These are phyloP conservation scores for Endocalyx cinctus DNA, from an alignment of 2,329 filamentous ascomycete species.

Conservation along the genomic window DNA sequence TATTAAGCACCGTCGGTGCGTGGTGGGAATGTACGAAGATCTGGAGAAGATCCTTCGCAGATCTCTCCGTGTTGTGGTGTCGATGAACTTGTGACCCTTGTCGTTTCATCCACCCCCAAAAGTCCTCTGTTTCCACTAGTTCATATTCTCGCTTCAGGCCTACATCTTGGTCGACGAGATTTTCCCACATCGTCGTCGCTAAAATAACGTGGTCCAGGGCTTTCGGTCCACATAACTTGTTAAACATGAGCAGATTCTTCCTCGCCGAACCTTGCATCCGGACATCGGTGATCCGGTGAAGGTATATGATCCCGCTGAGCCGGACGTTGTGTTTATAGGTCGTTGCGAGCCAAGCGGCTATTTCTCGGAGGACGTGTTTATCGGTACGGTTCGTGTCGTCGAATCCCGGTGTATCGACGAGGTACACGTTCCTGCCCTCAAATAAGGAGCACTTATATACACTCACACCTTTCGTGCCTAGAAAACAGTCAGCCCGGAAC, in stretches of 20 bases:
- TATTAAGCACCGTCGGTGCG: background rate
- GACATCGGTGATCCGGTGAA: slow-evolving; percentile 27
- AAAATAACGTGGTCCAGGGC: slow-evolving; percentile 10
- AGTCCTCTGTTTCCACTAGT: background rate
- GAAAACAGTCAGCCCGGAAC: background rate
- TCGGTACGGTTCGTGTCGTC: slow-evolving; percentile 24
- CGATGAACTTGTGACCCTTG: background rate
- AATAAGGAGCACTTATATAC: slow-evolving; percentile 1
- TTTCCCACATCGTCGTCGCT: slow-evolving; percentile 11
- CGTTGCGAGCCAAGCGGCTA: slow-evolving; percentile 17
- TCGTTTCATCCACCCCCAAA: background rate
- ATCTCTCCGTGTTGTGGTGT: background rate
- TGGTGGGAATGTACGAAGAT: background rate
- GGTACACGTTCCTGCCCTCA: background rate
- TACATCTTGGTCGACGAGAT: background rate
- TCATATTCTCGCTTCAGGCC: background rate
- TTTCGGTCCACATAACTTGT: slow-evolving; percentile 18
- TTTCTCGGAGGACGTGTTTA: slow-evolving; percentile 24
- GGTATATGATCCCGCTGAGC: slow-evolving; percentile 27
- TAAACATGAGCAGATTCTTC: slow-evolving; percentile 20
- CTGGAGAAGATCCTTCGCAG: background rate
- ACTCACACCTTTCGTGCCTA: background rate
- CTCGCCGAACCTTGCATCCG: slow-evolving; percentile 16
- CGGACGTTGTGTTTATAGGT: slow-evolving; percentile 18
- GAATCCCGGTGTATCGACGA: slow-evolving; percentile 32